Conservation (phyloP, 1,284 basidiomycete genomes). For the Coniophora puteana region DNA sequence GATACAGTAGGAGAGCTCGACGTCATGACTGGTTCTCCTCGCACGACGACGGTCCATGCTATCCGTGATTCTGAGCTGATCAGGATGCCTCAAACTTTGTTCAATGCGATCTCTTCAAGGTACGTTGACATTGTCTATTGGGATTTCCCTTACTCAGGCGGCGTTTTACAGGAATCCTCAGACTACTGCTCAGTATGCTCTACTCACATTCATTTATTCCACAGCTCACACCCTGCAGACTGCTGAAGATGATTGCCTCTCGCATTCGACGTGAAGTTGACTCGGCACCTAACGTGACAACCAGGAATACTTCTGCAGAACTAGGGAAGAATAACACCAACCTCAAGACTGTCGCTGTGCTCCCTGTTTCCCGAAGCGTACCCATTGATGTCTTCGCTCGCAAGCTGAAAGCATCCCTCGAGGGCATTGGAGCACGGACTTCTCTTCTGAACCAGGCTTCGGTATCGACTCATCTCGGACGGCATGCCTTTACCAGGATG, state of each 20-base stretch:
- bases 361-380: conserved; percentile 79
- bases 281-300: conserved; percentile 43
- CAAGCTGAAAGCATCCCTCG: conserved; percentile 84
- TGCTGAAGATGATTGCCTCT: conserved; percentile 91
- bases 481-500: conserved; percentile 92
- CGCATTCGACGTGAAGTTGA: conserved; percentile 85
- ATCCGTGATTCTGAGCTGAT: conserved; percentile 99
- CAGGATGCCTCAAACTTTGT: conserved; percentile 94
- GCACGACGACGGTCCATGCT: conserved; percentile 91
- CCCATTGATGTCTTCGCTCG: conserved; percentile 86
- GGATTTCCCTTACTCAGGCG: conserved; percentile 4
- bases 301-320: conserved; percentile 47
- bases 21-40: conserved; percentile 89
- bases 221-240: conserved; percentile 32
- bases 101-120: conserved; percentile 93
- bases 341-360: conserved; percentile 87
- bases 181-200: conserved; percentile 85
- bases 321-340: conserved; percentile 83
- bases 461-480: conserved; percentile 84
- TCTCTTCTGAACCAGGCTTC: conserved; percentile 90
- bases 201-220: conserved; percentile 6
- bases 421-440: conserved; percentile 85
- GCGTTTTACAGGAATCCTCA: conserved; percentile 73
- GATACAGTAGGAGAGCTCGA: conserved; percentile 91
- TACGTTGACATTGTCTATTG: conserved; percentile 27